These are phyloP conservation scores for Leccinum incarnatum DNA, from an alignment of 768 basidiomycete species.

Conservation along the genomic window DNA sequence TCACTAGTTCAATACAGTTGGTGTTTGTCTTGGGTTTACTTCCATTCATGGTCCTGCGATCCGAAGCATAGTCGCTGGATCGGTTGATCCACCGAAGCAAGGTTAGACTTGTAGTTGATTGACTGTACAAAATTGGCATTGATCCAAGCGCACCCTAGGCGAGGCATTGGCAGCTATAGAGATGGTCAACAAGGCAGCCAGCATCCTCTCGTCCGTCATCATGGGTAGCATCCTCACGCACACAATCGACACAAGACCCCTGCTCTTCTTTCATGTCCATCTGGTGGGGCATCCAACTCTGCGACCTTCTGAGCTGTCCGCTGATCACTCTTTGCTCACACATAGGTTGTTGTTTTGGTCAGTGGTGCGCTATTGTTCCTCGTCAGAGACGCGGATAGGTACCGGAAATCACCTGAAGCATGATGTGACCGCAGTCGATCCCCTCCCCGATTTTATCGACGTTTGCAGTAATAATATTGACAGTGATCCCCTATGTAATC, in stretches of 20 bases:
- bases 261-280: constrained; percentile 26
- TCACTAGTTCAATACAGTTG: constrained; percentile 15
- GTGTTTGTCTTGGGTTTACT: constrained; percentile 16
- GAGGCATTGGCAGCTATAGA: constrained; percentile 29
- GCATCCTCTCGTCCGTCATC: constrained; percentile 26
- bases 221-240: constrained; percentile 30
- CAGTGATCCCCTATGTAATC: background rate
- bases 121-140: background rate
- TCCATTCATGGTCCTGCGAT: constrained; percentile 17
- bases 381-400: constrained; percentile 23
- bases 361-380: constrained; percentile 22
- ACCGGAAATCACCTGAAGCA: constrained; percentile 9
- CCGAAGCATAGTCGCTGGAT: constrained; percentile 27
- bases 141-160: constrained; percentile 10
- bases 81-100: constrained; percentile 29
- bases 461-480: background rate
- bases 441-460: background rate
- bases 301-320: too few relatives aligned
- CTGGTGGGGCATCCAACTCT: constrained; percentile 7
- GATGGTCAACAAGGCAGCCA: constrained; percentile 24
- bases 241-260: constrained; percentile 20
- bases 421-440: background rate
- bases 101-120: constrained; percentile 9
- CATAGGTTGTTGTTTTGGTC: constrained; percentile 16
- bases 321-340: background rate